Base-by-base conservation (phyloP, 768 basidiomycete species). In the Boletus tomentosulus region DNA sequence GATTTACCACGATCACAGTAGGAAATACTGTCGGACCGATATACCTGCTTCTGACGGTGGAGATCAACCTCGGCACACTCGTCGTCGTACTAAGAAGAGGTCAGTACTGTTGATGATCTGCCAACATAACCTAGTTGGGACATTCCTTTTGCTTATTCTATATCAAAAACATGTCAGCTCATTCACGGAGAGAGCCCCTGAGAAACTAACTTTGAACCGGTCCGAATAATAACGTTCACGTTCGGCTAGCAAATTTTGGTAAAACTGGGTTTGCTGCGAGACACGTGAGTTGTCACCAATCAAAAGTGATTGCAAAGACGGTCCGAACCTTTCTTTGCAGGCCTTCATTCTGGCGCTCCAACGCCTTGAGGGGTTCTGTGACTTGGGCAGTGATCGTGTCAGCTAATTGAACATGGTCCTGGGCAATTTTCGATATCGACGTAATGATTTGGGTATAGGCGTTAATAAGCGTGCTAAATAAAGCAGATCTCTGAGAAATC, bases 41-140 rank as follows among this genome's bases (percentile, higher is more conserved):
- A 49, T 57, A 63, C 90, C 81, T 92, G 89, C 70, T 91, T 92
- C 75, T 89, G 87, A 46, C 87, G 84, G 62, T 82, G 79, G 22
- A 76, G 67, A 62, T 89, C 87, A 22, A 87, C 80, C 66, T 91
- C 89, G 15, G 64, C 63, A 65, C 91, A 92, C 59, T 89, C 84
- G 28, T 84, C 85, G 59, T 92, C 86, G 62, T 92, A 92, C 90
- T 92, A 57, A 42, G 44, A 41, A 19, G 57, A 50, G 22, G 50
- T 60, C 46, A 63, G 45, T 48, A 59, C 31, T 27, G 35, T 8
- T 27, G 27, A 46, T 31, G 33, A 0, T 22, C 28, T 27, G 22
- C 35, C 25, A 27, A 49, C 34, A 42, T 22, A 10, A 51, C 25
- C 4, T 42, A 10, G 30, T 10, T 43, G 43, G 28, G 24, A 59